Conservation (phyloP, 495 filamentous ascomycete species). For the Lasiosphaeris hirsuta region DNA sequence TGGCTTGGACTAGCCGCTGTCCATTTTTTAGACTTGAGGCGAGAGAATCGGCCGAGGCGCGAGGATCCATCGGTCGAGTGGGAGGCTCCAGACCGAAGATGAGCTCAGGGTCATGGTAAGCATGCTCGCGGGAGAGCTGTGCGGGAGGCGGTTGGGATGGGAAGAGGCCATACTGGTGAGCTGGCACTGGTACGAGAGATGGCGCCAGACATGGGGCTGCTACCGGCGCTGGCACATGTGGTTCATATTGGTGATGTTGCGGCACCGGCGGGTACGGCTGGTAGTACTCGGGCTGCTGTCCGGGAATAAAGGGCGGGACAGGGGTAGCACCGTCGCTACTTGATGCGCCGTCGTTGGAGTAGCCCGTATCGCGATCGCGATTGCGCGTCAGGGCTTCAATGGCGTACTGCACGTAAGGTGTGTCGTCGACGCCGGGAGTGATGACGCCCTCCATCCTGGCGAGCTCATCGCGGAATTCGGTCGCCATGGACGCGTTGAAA, state of each 20-base stretch:
- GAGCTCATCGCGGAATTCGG: conserved; percentile 43
- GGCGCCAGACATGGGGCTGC: not conserved
- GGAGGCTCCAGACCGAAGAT: not conserved
- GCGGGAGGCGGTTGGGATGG: conserved; percentile 6
- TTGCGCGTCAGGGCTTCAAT: conserved; percentile 43
- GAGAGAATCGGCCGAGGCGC: conserved; percentile 29
- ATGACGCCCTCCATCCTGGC: conserved; percentile 42
- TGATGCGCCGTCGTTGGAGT: conserved; percentile 28
- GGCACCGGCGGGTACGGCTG: conserved; percentile 3
- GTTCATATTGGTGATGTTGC: conserved; percentile 4
- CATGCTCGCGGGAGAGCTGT: not conserved
- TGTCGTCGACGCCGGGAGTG: conserved; percentile 48
- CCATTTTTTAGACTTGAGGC: conserved; percentile 26
- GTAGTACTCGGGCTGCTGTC: conserved; percentile 6
- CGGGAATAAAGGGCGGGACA: conserved; percentile 1
- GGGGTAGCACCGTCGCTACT: conserved; percentile 21
- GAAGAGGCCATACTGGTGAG: not conserved
- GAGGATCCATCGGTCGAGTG: conserved; percentile 8
- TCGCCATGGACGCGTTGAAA: conserved; percentile 28
- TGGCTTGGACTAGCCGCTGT: conserved; percentile 20
- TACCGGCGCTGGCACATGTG: not conserved
- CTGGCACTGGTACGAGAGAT: not conserved
- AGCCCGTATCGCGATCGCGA: conserved; percentile 29
- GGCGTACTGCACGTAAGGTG: conserved; percentile 47
- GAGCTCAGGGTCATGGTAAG: not conserved